These are phyloP conservation scores for Furcasterigmium sp. DNA, from an alignment of 2,329 filamentous ascomycete genomes.

Conservation along the genomic window DNA sequence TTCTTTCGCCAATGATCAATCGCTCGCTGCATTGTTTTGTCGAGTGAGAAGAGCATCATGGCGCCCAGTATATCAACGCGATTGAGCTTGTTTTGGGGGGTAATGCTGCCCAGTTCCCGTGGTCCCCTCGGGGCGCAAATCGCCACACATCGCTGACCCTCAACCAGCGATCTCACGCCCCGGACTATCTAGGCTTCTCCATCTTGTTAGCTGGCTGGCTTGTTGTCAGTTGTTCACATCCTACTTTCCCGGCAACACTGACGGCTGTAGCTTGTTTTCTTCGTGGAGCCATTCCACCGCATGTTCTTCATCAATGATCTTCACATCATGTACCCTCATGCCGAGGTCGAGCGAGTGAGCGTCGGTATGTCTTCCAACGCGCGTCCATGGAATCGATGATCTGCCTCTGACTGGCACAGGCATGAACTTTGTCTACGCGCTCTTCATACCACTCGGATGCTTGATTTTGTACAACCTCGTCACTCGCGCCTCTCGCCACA, in stretches of 20 bases:
- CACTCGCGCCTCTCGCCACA: slow-evolving; percentile 62
- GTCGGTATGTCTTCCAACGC: slow-evolving; percentile 52
- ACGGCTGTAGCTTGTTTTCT: slow-evolving; percentile 53
- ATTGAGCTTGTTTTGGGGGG: no score
- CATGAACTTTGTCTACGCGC: slow-evolving; percentile 76
- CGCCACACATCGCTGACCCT: no score
- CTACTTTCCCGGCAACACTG: no score
- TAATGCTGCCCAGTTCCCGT: no score
- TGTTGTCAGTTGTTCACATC: slow-evolving; percentile 44
- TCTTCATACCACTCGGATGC: slow-evolving; percentile 62
- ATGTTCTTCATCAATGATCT: slow-evolving; percentile 89
- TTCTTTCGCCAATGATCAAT: no score
- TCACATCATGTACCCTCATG: slow-evolving; percentile 80
- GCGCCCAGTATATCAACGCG: no score
- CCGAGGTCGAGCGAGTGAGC: slow-evolving; percentile 75
- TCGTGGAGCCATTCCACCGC: slow-evolving; percentile 83
- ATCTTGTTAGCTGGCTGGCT: slow-evolving; percentile 65
- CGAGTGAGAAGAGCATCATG: no score
- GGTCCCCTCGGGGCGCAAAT: no score
- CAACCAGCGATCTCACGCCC: slow-evolving; percentile 70
- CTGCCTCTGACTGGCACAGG: slow-evolving; percentile 25
- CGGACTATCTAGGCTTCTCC: slow-evolving; percentile 78
- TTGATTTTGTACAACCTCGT: slow-evolving; percentile 62
- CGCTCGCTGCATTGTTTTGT: no score
- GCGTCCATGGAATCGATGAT: background rate